Conservation (phyloP, 495 filamentous ascomycete genomes). For the Penicillium herquei region DNA sequence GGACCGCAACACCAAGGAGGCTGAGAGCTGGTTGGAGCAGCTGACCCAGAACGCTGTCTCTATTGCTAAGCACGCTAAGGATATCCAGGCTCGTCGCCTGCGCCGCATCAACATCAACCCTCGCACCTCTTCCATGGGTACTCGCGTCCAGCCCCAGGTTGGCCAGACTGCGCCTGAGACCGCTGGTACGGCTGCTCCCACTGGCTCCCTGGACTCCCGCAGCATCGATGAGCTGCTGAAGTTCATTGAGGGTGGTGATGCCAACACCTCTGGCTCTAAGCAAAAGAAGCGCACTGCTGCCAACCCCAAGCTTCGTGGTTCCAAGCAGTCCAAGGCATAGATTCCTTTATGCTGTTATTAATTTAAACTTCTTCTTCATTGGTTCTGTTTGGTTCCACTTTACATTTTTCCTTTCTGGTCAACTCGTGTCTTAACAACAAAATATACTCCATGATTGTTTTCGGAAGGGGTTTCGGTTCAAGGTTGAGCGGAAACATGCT, state of each 20-base stretch:
- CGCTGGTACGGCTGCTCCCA: conserved; percentile 32
- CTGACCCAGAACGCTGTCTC: conserved; percentile 91
- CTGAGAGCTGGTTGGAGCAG: conserved; percentile 92
- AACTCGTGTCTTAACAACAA: conserved; percentile 36
- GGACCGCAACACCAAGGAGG: conserved; percentile 94
- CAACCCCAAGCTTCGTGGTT: conserved; percentile 68
- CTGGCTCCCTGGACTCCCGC: conserved; percentile 59
- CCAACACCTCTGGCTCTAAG: conserved; percentile 53
- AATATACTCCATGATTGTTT: conserved; percentile 29
- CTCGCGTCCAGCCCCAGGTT: conserved; percentile 51
- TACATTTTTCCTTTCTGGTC: conserved; percentile 25
- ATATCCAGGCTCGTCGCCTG: conserved; percentile 68
- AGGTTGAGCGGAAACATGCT: conserved; percentile 34
- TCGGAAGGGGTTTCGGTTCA: conserved; percentile 22
- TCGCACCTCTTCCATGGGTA: conserved; percentile 50
- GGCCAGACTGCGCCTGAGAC: conserved; percentile 53
- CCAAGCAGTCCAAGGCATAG: conserved; percentile 43
- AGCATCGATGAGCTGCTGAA: conserved; percentile 84
- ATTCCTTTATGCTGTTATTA: not conserved
- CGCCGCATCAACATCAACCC: conserved; percentile 58
- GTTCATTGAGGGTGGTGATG: conserved; percentile 76
- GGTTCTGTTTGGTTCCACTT: not conserved
- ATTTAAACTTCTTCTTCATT: not conserved
- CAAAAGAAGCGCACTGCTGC: conserved; percentile 64
- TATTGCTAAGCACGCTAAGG: conserved; percentile 88